These are phyloP conservation scores for Phytophthora citricola DNA, from an alignment of 352 stramenopile genomes.

Conservation along the genomic window DNA sequence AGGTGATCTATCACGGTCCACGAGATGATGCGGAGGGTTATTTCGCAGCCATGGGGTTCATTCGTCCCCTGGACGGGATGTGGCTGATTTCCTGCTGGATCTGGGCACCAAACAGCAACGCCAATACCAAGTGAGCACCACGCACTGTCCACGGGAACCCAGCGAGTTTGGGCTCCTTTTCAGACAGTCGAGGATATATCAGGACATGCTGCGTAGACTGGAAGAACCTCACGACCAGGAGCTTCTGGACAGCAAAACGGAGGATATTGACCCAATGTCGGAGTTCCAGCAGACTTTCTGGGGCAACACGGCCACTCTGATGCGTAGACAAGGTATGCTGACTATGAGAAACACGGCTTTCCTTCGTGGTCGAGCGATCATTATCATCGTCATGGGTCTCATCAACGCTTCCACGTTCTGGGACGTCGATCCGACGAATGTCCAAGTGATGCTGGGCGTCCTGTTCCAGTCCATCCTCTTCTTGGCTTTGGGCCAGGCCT, in stretches of 20 bases:
- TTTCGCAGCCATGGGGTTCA: conserved; percentile 75
- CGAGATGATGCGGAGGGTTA: conserved; percentile 62
- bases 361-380: conserved; percentile 35
- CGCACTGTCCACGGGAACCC: conserved; percentile 1
- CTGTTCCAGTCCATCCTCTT: conserved; percentile 83
- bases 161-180: conserved; percentile 40
- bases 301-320: conserved; percentile 29
- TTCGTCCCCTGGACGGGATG: conserved; percentile 45
- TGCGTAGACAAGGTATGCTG: conserved; percentile 57
- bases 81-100: conserved; percentile 52
- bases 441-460: conserved; percentile 61
- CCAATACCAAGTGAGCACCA: conserved; percentile 30
- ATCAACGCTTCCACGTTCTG: conserved; percentile 50
- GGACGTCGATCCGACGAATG: conserved; percentile 40
- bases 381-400: conserved; percentile 42
- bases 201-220: conserved; percentile 24
- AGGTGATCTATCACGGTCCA: conserved; percentile 54
- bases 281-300: conserved; percentile 47
- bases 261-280: conserved; percentile 33
- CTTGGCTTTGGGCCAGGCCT: conserved; percentile 67
- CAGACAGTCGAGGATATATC: conserved; percentile 28
- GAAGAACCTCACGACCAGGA: conserved; percentile 20
- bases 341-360: conserved; percentile 48
- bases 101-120: conserved; percentile 44
- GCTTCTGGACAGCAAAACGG: conserved; percentile 17